phyloP scores from a whole-genome alignment of 768 basidiomycete genomes.

The Mrakia blollopis region DNA sequence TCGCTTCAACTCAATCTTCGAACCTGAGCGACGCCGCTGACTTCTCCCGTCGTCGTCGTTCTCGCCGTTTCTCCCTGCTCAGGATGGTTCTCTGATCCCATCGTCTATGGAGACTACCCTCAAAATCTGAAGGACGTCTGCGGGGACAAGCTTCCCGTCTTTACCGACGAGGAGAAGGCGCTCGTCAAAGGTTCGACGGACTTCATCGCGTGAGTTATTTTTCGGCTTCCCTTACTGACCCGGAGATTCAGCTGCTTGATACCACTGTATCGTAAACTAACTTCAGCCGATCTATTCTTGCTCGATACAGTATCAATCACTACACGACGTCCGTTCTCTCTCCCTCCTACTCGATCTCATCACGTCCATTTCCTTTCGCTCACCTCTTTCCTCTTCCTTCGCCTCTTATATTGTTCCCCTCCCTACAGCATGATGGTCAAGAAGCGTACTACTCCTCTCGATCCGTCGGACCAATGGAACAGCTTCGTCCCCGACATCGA shows the following conservation, averaged over 20 bases:
- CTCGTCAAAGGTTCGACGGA: conserved; percentile 14
- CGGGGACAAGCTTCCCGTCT: conserved; percentile 1
- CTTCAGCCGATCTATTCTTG: neutral
- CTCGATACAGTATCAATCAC: conserved; percentile 3
- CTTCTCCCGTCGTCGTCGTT: neutral
- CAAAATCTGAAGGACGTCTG: neutral
- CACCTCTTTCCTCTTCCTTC: too few relatives aligned
- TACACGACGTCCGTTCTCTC: neutral
- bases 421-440: neutral
- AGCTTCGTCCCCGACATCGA: conserved; percentile 4
- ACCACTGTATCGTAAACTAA: too few relatives aligned
- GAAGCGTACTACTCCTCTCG: neutral
- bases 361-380: neutral
- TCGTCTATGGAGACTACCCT: conserved; percentile 12
- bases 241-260: too few relatives aligned
- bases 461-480: neutral
- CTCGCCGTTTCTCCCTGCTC: neutral
- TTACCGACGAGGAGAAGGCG: conserved; percentile 6
- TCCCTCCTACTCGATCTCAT: neutral
- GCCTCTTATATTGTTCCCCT: neutral
- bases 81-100: conserved; percentile 14
- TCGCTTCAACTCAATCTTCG: neutral
- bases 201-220: neutral
- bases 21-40: neutral
- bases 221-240: neutral